Conservation (phyloP, 257 asterid species). For the Apocynum venetum region DNA sequence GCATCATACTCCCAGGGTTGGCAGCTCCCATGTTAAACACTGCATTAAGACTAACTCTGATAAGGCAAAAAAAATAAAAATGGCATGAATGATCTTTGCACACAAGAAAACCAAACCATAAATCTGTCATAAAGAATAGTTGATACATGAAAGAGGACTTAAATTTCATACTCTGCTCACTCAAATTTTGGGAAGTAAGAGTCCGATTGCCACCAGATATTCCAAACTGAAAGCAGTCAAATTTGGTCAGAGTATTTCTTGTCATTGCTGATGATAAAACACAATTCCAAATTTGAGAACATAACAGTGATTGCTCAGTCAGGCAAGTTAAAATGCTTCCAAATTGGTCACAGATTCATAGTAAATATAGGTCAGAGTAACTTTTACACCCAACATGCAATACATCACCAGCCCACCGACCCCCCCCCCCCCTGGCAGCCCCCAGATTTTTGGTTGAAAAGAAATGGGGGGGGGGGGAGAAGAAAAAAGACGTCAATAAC, state of each 20-base stretch:
- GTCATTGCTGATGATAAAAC: conserved; percentile 6
- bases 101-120: not conserved
- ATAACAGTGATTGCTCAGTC: not conserved
- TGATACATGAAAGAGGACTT: conserved; percentile 6
- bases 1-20: conserved; percentile 71
- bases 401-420: too few relatives aligned
- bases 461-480: too few relatives aligned
- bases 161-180: conserved; percentile 67
- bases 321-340: not conserved
- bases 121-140: not conserved
- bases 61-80: not conserved
- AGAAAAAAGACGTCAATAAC: too few relatives aligned
- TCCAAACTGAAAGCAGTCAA: conserved; percentile 59
- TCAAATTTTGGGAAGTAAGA: conserved; percentile 66
- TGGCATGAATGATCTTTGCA: not conserved
- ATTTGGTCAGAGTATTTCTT: conserved; percentile 8
- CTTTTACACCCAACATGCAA: not conserved
- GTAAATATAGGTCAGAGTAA: not conserved
- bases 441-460: too few relatives aligned
- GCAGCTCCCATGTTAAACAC: conserved; percentile 80
- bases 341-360: not conserved
- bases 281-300: not conserved
- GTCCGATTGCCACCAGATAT: conserved; percentile 63
- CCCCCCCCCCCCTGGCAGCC: too few relatives aligned
- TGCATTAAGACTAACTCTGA: conserved; percentile 21